Conservation (phyloP, 306 rosid genomes). For the Dalbergia oliveri region DNA sequence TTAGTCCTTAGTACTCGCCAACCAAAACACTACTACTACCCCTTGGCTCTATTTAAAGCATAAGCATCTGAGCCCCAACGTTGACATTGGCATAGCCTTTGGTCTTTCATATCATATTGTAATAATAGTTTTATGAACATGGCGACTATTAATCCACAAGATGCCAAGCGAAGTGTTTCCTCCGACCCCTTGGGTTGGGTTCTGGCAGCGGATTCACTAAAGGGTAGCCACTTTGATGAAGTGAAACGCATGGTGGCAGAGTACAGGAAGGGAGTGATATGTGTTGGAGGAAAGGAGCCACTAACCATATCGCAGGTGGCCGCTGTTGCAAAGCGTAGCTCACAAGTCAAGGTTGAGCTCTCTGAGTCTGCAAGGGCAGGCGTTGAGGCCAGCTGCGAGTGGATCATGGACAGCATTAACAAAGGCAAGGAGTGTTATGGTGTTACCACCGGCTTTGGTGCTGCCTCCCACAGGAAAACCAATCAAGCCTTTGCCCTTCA, state of each 20-base stretch:
- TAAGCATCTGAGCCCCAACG: background rate
- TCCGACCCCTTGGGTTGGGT: slow-evolving; percentile 51
- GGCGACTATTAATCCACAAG: slow-evolving; percentile 21
- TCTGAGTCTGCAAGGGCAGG: slow-evolving; percentile 52
- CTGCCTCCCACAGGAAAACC: slow-evolving; percentile 50
- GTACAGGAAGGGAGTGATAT: slow-evolving; percentile 40
- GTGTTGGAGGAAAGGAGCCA: slow-evolving; percentile 35
- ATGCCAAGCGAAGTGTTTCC: background rate
- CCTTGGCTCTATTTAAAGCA: slow-evolving; percentile 12
- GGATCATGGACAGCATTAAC: slow-evolving; percentile 47
- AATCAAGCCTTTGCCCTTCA: slow-evolving; percentile 53
- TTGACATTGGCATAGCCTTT: too few relatives aligned
- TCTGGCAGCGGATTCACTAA: slow-evolving; percentile 53
- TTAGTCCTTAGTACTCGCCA: slow-evolving; percentile 18
- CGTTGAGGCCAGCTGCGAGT: slow-evolving; percentile 52
- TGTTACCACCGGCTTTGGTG: slow-evolving; percentile 60
- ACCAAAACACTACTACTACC: slow-evolving; percentile 18
- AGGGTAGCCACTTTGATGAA: slow-evolving; percentile 53
- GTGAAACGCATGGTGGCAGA: slow-evolving; percentile 51
- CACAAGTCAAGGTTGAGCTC: slow-evolving; percentile 46
- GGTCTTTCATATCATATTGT: background rate
- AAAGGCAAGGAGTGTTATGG: slow-evolving; percentile 47
- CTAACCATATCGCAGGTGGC: slow-evolving; percentile 55
- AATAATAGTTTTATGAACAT: slow-evolving; percentile 27
- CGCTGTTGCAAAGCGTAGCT: slow-evolving; percentile 45